These are phyloP conservation scores for Aspergillus sp. DNA, from an alignment of 2,329 filamentous ascomycete genomes.

Conservation along the genomic window DNA sequence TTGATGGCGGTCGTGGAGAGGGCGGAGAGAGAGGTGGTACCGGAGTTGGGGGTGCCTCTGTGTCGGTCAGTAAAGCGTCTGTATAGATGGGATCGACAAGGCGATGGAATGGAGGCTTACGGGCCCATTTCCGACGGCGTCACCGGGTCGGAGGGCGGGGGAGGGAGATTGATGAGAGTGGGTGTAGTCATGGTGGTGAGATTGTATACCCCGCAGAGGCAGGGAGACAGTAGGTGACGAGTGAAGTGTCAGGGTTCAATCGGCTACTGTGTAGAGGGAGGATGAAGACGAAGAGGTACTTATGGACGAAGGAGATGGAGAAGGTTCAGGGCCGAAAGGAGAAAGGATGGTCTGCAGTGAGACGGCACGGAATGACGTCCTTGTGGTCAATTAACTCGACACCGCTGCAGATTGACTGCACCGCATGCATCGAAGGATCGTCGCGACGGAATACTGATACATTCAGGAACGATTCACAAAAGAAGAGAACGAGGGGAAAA, in stretches of 20 bases:
- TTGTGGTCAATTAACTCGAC: no score
- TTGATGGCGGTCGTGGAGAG: constrained; percentile 95
- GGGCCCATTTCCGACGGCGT: constrained; percentile 83
- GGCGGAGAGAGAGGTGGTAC: constrained; percentile 85
- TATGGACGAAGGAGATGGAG: no score
- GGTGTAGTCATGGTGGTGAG: constrained; percentile 46
- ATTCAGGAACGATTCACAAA: background rate
- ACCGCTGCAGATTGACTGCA: no score
- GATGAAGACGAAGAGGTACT: no score
- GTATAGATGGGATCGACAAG: constrained; percentile 4
- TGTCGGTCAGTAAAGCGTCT: constrained; percentile 13
- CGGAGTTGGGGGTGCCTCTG: constrained; percentile 89
- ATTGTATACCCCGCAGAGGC: background rate
- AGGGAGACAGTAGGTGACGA: no score
- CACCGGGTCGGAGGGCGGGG: constrained; percentile 75
- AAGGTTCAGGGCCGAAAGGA: no score
- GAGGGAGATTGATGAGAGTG: constrained; percentile 79
- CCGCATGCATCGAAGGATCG: no score
- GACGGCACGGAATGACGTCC: no score
- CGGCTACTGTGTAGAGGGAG: no score
- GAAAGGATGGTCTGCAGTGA: no score
- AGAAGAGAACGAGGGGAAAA: background rate
- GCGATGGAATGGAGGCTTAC: constrained; percentile 53
- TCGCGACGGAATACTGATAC: no score
- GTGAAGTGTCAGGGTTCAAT: no score